These are phyloP conservation scores for Pilatotrama ljubarskyi DNA, from an alignment of 768 basidiomycete genomes.

Conservation along the genomic window DNA sequence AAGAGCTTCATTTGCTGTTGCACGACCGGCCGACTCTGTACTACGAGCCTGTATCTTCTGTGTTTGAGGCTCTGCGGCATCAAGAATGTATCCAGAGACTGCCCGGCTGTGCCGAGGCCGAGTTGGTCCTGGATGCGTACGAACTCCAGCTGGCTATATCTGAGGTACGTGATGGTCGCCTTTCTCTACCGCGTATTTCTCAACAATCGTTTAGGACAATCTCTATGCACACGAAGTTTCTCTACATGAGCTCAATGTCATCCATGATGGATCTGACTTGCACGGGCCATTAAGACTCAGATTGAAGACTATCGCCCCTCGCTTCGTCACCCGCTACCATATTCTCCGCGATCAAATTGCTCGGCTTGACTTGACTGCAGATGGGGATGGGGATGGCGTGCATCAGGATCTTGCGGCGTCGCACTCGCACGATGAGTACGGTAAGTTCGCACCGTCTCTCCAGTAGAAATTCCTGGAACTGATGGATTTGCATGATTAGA, in stretches of 20 bases:
- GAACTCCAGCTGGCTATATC: constrained; percentile 64
- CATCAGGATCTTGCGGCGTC: background rate
- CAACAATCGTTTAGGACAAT: constrained; percentile 53
- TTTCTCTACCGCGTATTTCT: background rate
- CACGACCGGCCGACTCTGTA: constrained; percentile 68
- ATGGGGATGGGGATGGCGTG: constrained; percentile 20
- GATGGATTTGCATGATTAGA: no score
- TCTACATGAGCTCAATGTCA: constrained; percentile 68
- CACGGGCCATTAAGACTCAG: constrained; percentile 63
- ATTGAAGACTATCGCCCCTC: constrained; percentile 48
- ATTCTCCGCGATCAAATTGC: constrained; percentile 59
- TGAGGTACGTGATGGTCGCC: constrained; percentile 49
- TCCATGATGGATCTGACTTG: constrained; percentile 66
- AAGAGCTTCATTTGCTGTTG: constrained; percentile 46
- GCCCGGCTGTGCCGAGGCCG: constrained; percentile 52
- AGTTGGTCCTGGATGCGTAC: constrained; percentile 69
- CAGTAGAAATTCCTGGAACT: no score
- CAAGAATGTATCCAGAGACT: constrained; percentile 53
- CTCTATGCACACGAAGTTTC: constrained; percentile 66
- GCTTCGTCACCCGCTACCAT: constrained; percentile 70
- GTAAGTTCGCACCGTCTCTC: constrained; percentile 19
- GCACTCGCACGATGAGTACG: constrained; percentile 17
- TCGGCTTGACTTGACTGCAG: constrained; percentile 33
- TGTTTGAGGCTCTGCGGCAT: constrained; percentile 72
- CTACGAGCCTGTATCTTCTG: constrained; percentile 68